Evolutionary conservation across 345 rosid genomes (phyloP), one percentile per base, ranked within the genome.

Genomic region (Eucalyptus erythrocorys): DNA sequence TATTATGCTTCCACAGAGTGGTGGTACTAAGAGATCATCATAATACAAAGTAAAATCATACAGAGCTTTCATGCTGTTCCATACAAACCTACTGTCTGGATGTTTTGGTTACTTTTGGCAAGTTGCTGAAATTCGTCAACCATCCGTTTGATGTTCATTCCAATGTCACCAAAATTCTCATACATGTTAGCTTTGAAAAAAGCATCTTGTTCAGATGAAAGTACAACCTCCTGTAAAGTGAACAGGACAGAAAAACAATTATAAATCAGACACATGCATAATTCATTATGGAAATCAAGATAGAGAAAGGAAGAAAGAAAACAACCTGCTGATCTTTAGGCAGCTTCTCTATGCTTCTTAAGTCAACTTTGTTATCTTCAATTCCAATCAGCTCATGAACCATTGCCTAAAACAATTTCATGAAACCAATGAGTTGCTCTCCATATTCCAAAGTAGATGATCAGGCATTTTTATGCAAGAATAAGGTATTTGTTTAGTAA

Each of bases 101-200:
- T 94, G 90, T 91, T 98, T 92, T 97, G 99, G 93, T 98, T 98
- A 89, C 99, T 97, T 93, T 95, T 95, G 47, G 99, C 98, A 94
- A 94, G 94, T 93, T 97, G 99, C 92, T 97, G 99, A 94, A 98
- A 97, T 87, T 97, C 98, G 90, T 98, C 99, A 85, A 98, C 99
- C 99, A 96, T 97, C 85, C 94, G 91, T 95, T 98, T 97, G 92
- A 98, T 97, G 91, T 95, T 98, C 97, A 96, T 95, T 91, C 99
- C 99, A 59, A 98, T 98, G 91, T 98, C 99, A 89, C 99, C 99
- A 92, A 98, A 98, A 87, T 98, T 98, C 91, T 98, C 99, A 85
- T 95, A 94, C 98, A 95, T 97, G 93, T 98, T 97, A 85, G 94
- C 91, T 94, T 95, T 95, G 93, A 98, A 96, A 91, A 98, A 98